phyloP scores from a whole-genome alignment of 805 yeast species.

The Yueomyces sinensis region DNA sequence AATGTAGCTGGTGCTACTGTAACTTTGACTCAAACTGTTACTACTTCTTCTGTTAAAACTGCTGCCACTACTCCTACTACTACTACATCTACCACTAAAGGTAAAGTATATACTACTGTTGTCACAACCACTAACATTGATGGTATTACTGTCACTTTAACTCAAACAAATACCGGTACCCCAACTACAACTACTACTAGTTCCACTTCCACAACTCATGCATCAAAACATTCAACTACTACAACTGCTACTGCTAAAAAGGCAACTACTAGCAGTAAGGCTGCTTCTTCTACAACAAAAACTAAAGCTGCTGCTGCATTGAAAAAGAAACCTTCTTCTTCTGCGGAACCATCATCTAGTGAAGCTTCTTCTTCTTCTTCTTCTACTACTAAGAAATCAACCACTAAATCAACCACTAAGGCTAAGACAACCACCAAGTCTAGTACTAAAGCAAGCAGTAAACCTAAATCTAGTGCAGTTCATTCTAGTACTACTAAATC shows the following conservation, averaged over 20 bases:
- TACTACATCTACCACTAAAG: slow-evolving; percentile 4
- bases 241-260: neutral
- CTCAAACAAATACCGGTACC: neutral
- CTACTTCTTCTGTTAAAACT: slow-evolving; percentile 1
- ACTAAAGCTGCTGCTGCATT: slow-evolving; percentile 6
- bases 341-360: slow-evolving; percentile 1
- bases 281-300: neutral
- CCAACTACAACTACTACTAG: neutral
- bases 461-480: neutral
- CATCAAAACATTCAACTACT: slow-evolving; percentile 1
- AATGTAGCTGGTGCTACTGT: slow-evolving; percentile 4
- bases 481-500: too few species aligned
- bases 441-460: neutral
- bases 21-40: slow-evolving; percentile 5
- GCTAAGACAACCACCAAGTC: neutral
- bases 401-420: slow-evolving; percentile 7
- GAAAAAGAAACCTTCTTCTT: slow-evolving; percentile 2
- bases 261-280: too few species aligned
- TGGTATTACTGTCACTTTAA: slow-evolving; percentile 2
- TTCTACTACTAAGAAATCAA: slow-evolving; percentile 3
- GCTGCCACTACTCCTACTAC: slow-evolving; percentile 8
- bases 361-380: slow-evolving; percentile 3
- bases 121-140: slow-evolving; percentile 1
- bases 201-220: slow-evolving; percentile 1
- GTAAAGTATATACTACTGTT: slow-evolving; percentile 1